Evolutionary conservation across 2,329 filamentous ascomycete genomes (phyloP), one percentile per base, ranked within the genome.

Genomic region (Phialophora macrospora): DNA sequence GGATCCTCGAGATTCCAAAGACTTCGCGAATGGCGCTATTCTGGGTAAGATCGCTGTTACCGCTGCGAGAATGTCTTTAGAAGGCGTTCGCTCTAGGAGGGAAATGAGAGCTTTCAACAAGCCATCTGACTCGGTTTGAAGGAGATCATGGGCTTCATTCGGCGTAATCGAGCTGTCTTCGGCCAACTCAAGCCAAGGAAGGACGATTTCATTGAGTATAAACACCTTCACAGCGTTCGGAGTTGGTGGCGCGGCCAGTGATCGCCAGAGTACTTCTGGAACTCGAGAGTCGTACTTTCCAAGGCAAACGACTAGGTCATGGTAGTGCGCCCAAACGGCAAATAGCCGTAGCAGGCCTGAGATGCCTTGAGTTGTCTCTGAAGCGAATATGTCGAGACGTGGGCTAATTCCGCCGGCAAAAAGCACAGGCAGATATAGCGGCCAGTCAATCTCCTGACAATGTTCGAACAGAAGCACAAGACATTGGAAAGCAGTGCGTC

Each of bases 141-240:
- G 51, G 6, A 69, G 56, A 28, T 65, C 57, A 11, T 20, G 49
- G n/a, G 64, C 67, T 24, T 57, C 41, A 28, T 63, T 62, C 20
- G 60, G 49, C n/a, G 4, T 24, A 97, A 83, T 75, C 90, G 94
- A 9, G 89, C 88, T 0, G 90, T 68, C 61, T 28, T 68, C 63
- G 12, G 64, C 61, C n/a, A 67, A 24, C 8, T 26, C 20, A 26
- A 65, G 28, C 65, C 66, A 64, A 4, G 66, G 90, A 51, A 86
- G 84, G 52, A 99, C 77, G 49, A 98, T 89, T 11, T 87, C 80
- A 64, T 86, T 84, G 32, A 99, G 81, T 0, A 93, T 87, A 75
- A 92, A 96, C 0, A 90, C 79, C 74, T 93, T 95, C 63, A 99
- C 93, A 63, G 93, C 89, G 68, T 94, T 91, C 76, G 95, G 95